Base-by-base conservation (phyloP, 2,329 filamentous ascomycete genomes). In the Ophiostoma fasciatum region DNA sequence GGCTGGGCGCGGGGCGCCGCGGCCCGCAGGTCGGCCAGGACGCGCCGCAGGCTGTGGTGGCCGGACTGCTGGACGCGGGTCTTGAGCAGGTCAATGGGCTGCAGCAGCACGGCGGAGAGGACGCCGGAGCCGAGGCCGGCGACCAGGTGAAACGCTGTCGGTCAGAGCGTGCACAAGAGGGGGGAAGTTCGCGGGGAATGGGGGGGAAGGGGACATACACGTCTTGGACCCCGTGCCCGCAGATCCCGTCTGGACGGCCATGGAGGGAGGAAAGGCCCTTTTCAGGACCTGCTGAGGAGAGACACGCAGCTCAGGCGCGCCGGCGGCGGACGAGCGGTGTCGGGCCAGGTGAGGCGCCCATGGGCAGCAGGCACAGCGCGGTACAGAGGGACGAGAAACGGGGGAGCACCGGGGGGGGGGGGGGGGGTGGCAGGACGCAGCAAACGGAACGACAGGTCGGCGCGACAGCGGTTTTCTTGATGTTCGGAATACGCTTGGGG, bases 1-100 rank as follows among this genome's bases (percentile, higher is more conserved):
- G 74, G 75, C 29, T 28, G 18, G 3, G 9, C 25, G 18, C 6
- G 23, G 14, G 18, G 38, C 35, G 3, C 23, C 11, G 41, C 33
- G 46, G 63, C 61, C 44, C 79, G 69, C 51, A 93, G 83, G 23
- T 74, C 63, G 49, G 73, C 72, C 41, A 93, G 62, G 14, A 80
- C 81, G 18, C 64, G 61, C 36, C 72, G 57, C 39, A 96, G 71
- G 3, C 83, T 74, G 45, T 72, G 70, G 29, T 71, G 68, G 33
- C 74, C 74, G 23, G 82, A 83, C 57, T 96, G 90, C 55, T 98
- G 90, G 28, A 96, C 78, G 31, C 90, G 79, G 21, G 90, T 98
- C 60, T 98, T 98, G 54, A 98, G 75, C 4, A 98, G 77, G 59
- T 98, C 90, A 50, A 90, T 81, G 19, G 90, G 90, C 58, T 98